These are phyloP conservation scores for Boletellus emodensis DNA, from an alignment of 768 basidiomycete genomes.

Conservation along the genomic window DNA sequence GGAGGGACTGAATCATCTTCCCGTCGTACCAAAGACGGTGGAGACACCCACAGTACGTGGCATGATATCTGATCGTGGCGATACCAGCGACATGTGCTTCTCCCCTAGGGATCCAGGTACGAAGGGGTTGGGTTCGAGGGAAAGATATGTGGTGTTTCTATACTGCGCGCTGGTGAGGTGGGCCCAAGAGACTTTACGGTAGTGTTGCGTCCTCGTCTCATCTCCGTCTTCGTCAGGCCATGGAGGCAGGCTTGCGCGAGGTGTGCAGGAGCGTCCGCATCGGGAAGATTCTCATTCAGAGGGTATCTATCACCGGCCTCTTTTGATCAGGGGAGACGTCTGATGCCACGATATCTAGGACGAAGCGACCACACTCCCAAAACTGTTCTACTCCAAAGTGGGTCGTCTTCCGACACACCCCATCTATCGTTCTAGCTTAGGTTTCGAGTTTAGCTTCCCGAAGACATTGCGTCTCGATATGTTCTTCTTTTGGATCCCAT, in stretches of 20 bases:
- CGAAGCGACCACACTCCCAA: conserved; percentile 89
- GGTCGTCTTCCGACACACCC: background rate
- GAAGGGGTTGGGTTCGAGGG: conserved; percentile 94
- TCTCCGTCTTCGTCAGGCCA: conserved; percentile 54
- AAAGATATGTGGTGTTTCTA: conserved; percentile 94
- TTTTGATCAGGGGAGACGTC: background rate
- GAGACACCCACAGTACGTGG: conserved; percentile 72
- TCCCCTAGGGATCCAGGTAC: conserved; percentile 64
- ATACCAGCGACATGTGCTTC: too few relatives aligned
- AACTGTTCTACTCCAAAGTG: conserved; percentile 89
- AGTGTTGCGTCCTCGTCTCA: background rate
- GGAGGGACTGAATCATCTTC: conserved; percentile 85
- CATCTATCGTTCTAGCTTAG: background rate
- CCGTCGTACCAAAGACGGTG: conserved; percentile 71
- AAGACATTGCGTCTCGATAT: conserved; percentile 87
- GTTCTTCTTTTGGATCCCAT: conserved; percentile 96
- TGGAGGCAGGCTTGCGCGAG: conserved; percentile 96
- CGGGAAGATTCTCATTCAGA: conserved; percentile 96
- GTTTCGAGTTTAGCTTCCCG: conserved; percentile 61
- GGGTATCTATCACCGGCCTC: conserved; percentile 47
- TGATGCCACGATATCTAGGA: conserved; percentile 49
- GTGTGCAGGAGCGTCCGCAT: conserved; percentile 93
- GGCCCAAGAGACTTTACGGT: conserved; percentile 1
- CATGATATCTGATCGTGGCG: too few relatives aligned
- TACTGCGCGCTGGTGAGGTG: conserved; percentile 90